phyloP scores from a whole-genome alignment of 352 stramenopile genomes.

The Phytophthora hibernalis region DNA sequence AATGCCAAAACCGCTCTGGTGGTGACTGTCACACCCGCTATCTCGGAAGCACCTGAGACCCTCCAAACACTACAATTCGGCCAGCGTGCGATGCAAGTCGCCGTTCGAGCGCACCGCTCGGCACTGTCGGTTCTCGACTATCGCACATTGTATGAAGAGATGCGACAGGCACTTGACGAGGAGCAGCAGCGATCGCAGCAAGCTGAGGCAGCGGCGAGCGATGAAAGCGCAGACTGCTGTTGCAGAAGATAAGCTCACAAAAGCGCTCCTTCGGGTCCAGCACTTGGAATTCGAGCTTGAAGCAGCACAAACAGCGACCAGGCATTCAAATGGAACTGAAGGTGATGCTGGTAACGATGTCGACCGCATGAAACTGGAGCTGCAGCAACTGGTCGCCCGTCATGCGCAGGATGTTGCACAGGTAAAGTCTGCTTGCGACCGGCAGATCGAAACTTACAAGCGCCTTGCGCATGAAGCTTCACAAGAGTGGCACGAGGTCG shows the following conservation, averaged over 20 bases:
- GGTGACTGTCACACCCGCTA: slow-evolving; percentile 58
- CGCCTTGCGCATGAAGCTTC: slow-evolving; percentile 62
- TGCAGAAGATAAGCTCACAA: slow-evolving; percentile 58
- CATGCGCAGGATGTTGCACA: slow-evolving; percentile 52
- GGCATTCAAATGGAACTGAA: slow-evolving; percentile 4
- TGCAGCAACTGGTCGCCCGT: slow-evolving; percentile 44
- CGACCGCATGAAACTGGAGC: slow-evolving; percentile 35
- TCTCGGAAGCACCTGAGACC: slow-evolving; percentile 61
- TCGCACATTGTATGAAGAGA: slow-evolving; percentile 66
- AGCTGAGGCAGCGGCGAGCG: slow-evolving; percentile 28
- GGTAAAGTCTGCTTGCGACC: slow-evolving; percentile 60
- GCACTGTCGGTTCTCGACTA: slow-evolving; percentile 75
- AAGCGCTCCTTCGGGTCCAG: slow-evolving; percentile 63
- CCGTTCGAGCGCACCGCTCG: slow-evolving; percentile 66
- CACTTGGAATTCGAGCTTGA: slow-evolving; percentile 71
- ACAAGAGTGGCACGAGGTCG: slow-evolving; percentile 77
- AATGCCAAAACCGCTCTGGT: slow-evolving; percentile 81
- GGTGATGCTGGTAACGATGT: slow-evolving; percentile 12
- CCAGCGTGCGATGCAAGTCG: slow-evolving; percentile 74
- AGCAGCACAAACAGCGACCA: slow-evolving; percentile 38
- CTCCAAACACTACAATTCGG: slow-evolving; percentile 79
- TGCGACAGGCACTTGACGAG: slow-evolving; percentile 59
- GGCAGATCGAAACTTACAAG: slow-evolving; percentile 73
- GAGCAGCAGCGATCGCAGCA: slow-evolving; percentile 35
- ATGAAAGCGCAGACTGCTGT: slow-evolving; percentile 21